Base-by-base conservation (phyloP, 768 basidiomycete genomes). In the Rhizopogon vulgaris region DNA sequence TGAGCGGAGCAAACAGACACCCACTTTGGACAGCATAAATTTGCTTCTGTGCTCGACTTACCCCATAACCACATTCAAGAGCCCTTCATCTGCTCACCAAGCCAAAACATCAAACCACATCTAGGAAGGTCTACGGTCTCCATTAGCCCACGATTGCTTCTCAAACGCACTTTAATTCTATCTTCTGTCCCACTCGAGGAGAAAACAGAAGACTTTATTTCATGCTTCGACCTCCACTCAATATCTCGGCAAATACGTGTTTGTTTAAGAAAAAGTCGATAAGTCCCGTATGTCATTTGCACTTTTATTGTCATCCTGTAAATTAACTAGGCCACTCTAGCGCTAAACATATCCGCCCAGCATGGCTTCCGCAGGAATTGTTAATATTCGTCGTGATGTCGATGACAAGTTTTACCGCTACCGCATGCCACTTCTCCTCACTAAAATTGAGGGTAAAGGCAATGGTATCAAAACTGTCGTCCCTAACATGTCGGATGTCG, bases 381-480 rank as follows among this genome's bases (percentile, higher is more conserved):
- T 94, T 52, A 94, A 94, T 76, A 88, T 94, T 66, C 88, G 92
- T 72, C 89, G 92, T 62, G 92, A 94, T 74, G 90, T 94, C 76
- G 90, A 93, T 73, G 91, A 95, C 78, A 91, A 91, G 71, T 94
- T 94, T 69, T 94, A 94, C 70, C 91, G 91, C 60, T 94, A 94
- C 79, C 89, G 92, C 58, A 99, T 99, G 96, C 96, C 96, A 51
- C 68, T 94, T 53, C 82, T 99, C 56, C 79, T 82, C 57, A 95
- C 89, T 57, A 98, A 98, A 77, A 94, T 98, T 34, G 96, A 99
- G 74, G 96, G 96, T 63, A 94, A 94, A 71, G 96, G 96, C 55
- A 99, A 99, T 69, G 96, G 96, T 63, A 98, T 99, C 74, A 99
- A 99, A 77, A 99, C 96, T 41, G 94, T 99, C 65, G 74, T 97